phyloP scores from a whole-genome alignment of 1,284 basidiomycete genomes.

The Termitomyces sp. region DNA sequence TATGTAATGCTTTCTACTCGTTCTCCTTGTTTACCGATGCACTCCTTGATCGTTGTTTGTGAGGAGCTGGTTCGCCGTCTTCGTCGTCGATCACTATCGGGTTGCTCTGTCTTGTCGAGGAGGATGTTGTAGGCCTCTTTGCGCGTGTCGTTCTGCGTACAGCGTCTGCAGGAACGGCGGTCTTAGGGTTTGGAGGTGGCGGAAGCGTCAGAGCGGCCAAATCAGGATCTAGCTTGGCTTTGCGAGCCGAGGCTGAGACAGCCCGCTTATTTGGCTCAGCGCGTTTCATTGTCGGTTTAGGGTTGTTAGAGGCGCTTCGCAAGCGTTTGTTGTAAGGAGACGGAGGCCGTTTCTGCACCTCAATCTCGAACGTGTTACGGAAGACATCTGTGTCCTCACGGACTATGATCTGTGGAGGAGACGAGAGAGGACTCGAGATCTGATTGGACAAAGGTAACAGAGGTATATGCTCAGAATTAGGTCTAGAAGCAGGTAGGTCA shows the following conservation, averaged over 20 bases:
- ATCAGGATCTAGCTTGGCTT: conserved; percentile 8
- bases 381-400: conserved; percentile 9
- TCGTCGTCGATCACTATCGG: background rate
- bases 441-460: conserved; percentile 11
- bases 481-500: background rate
- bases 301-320: conserved; percentile 13
- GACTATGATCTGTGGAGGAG: conserved; percentile 7
- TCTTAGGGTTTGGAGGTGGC: conserved; percentile 10
- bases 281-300: conserved; percentile 4
- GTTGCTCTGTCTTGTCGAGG: background rate
- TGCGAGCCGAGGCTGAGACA: conserved; percentile 10
- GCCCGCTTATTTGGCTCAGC: background rate
- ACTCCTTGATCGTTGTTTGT: conserved; percentile 2
- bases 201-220: conserved; percentile 11
- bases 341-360: conserved; percentile 7
- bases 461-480: background rate
- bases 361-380: conserved; percentile 11
- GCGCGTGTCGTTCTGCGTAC: background rate
- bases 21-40: conserved; percentile 13
- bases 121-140: background rate
- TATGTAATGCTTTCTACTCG: background rate
- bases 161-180: background rate
- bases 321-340: conserved; percentile 15
- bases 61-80: background rate
- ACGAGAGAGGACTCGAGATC: conserved; percentile 14